Conservation (phyloP, 108 stramenopile genomes). For the Nitzschia palea region DNA sequence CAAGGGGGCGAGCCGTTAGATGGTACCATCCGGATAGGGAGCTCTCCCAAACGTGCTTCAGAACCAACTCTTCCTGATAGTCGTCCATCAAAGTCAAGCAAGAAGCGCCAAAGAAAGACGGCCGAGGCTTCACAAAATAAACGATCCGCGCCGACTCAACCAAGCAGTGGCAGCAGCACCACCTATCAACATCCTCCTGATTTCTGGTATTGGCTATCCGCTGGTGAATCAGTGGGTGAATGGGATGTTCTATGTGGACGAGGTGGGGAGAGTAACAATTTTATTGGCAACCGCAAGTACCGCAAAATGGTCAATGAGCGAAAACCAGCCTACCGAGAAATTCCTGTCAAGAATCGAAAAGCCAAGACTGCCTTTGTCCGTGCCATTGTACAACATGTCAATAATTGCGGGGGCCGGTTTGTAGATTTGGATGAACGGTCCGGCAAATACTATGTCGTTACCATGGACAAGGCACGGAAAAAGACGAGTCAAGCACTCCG, state of each 20-base stretch:
- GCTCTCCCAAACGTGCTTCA: too few relatives aligned
- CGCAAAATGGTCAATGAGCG: constrained; percentile 25
- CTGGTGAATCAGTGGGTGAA: constrained; percentile 19
- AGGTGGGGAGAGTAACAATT: constrained; percentile 35
- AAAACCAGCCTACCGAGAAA: constrained; percentile 29
- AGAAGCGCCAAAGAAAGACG: constrained; percentile 4
- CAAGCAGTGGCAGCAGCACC: neutral
- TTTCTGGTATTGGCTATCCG: constrained; percentile 31
- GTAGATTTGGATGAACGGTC: constrained; percentile 14
- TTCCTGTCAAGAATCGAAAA: constrained; percentile 31
- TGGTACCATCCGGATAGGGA: neutral
- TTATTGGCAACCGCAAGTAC: constrained; percentile 30
- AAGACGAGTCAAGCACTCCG: constrained; percentile 37
- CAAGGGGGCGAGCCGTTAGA: neutral
- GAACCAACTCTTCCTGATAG: neutral
- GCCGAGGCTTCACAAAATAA: neutral
- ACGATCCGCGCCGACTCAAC: neutral
- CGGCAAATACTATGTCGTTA: constrained; percentile 28
- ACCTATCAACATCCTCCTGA: constrained; percentile 16
- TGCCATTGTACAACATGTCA: constrained; percentile 26
- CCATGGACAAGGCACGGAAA: constrained; percentile 34
- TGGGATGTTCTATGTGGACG: constrained; percentile 41
- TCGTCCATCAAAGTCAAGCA: neutral
- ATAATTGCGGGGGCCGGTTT: constrained; percentile 31
- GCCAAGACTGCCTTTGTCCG: constrained; percentile 31